phyloP scores from a whole-genome alignment of 768 basidiomycete species.

The Kwoniella dendrophila region DNA sequence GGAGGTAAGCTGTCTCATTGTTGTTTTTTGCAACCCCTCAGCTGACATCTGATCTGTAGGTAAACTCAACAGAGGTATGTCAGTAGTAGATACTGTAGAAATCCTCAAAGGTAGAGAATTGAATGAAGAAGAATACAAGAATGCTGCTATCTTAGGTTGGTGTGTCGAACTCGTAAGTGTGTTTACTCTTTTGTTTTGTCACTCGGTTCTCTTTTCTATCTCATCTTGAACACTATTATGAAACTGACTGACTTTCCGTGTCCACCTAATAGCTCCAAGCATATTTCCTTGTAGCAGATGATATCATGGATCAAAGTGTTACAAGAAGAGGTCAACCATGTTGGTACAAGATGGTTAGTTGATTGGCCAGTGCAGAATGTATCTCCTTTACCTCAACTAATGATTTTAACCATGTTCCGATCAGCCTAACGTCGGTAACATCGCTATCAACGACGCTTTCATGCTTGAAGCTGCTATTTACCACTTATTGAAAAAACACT shows the following conservation, averaged over 20 bases:
- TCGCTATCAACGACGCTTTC: slow-evolving; percentile 95
- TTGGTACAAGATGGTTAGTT: slow-evolving; percentile 72
- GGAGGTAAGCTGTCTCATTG: slow-evolving; percentile 58
- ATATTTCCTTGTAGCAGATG: slow-evolving; percentile 91
- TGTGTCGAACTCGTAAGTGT: slow-evolving; percentile 86
- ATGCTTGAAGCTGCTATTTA: slow-evolving; percentile 96
- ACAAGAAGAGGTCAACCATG: slow-evolving; percentile 93
- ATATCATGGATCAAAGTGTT: slow-evolving; percentile 95
- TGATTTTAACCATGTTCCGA: not conserved
- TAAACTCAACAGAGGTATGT: slow-evolving; percentile 95
- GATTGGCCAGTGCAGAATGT: not conserved
- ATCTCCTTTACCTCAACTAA: too few species aligned
- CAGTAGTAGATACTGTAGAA: slow-evolving; percentile 88
- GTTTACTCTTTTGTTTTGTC: too few species aligned
- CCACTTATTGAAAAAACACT: slow-evolving; percentile 81
- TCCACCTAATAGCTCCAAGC: slow-evolving; percentile 74
- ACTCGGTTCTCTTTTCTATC: too few species aligned
- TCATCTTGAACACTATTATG: not conserved
- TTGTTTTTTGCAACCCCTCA: too few species aligned
- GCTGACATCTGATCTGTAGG: slow-evolving; percentile 57
- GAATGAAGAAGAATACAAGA: slow-evolving; percentile 81
- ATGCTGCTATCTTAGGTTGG: slow-evolving; percentile 89
- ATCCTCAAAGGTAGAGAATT: slow-evolving; percentile 75
- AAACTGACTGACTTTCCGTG: not conserved
- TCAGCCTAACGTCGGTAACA: slow-evolving; percentile 66